A percentile compares a stretch with the other conserved stretches of the same genome.
These are phyloP conservation scores for Kodamaea ohmeri DNA, from an alignment of 1,139 yeast species.

Conservation along the genomic window DNA sequence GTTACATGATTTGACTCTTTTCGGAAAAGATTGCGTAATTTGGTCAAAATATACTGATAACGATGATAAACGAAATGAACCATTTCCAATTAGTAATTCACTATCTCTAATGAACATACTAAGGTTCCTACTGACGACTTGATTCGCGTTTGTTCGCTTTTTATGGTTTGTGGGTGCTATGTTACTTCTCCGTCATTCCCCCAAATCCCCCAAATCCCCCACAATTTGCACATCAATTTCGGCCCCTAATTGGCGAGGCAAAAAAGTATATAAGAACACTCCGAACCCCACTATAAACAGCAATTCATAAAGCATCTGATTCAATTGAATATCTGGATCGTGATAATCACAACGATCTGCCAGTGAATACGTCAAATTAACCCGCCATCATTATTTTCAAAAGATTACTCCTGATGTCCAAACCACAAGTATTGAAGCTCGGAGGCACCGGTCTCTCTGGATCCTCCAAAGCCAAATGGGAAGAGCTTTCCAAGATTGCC, in stretches of 20 bases:
- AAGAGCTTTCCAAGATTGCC: slow-evolving; percentile 42
- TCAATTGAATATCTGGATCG: no score
- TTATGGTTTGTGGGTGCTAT: no score
- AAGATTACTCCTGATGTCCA: slow-evolving; percentile 2
- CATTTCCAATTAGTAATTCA: no score
- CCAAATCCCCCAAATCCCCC: slow-evolving; percentile 5
- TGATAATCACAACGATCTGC: neutral
- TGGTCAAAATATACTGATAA: neutral
- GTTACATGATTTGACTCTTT: neutral
- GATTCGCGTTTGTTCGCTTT: no score
- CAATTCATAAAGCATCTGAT: no score
- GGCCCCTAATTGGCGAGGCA: neutral
- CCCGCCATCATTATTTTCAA: neutral
- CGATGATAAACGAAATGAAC: no score
- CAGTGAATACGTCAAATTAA: neutral
- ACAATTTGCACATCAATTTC: neutral
- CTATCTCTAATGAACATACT: no score
- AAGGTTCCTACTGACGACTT: no score
- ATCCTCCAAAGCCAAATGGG: slow-evolving; percentile 60
- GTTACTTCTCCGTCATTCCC: no score
- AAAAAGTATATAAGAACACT: slow-evolving; percentile 1
- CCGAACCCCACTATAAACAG: neutral
- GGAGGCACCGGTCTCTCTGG: slow-evolving; percentile 39
- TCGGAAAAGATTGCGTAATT: neutral
- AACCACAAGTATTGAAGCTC: slow-evolving; percentile 50